Base-by-base conservation (phyloP, 108 stramenopile species). In the Skeletonema tropicum region DNA sequence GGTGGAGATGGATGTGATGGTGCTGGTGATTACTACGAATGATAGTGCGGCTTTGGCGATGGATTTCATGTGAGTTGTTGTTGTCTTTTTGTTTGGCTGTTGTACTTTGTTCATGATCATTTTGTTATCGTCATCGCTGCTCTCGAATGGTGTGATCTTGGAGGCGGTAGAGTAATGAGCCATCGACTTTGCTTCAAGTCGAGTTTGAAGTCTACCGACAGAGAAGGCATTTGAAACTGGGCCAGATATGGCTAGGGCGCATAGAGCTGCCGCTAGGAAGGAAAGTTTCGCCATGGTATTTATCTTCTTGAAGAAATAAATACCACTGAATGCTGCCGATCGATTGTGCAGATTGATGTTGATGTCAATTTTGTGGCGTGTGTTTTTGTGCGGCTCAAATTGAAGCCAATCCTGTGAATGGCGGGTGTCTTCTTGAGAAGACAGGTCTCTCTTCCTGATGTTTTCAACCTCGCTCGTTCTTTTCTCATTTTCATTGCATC, bases 1-100 rank as follows among this genome's bases (percentile, higher is more conserved):
- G 49, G 57, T 38, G 38, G 68, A 21, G 60, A 70, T 49, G 62
- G 65, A 57, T 49, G 73, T 31, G 39, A 81, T 33, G 42, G 80
- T 68, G 55, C 58, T 32, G 23, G 65, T 38, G 23, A 73, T 68
- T 8, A 61, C 35, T 23, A 79, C n/a, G 14, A 57, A 32, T n/a
- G 60, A 72, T 8, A 57, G 21, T 21, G 69, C 58, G 25, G 58
- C 26, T 36, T 70, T 70, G 52, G 23, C 52, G 58, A 55, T 55
- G 9, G 52, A 55, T 55, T 55, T 55, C 3, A 55, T 55, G 23
- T 23, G 52, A 9, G 19, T 29, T 29, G 19, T 29, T 29, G 19
- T 23, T 2, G 15, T 25, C 52, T n/a, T 23, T 55, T 55, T 55
- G 19, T 5, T 55, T 23, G 49, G 21, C 21, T 52, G 21, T 8